Conservation (phyloP, 495 filamentous ascomycete species). For the Hyaloscypha bicolor region DNA sequence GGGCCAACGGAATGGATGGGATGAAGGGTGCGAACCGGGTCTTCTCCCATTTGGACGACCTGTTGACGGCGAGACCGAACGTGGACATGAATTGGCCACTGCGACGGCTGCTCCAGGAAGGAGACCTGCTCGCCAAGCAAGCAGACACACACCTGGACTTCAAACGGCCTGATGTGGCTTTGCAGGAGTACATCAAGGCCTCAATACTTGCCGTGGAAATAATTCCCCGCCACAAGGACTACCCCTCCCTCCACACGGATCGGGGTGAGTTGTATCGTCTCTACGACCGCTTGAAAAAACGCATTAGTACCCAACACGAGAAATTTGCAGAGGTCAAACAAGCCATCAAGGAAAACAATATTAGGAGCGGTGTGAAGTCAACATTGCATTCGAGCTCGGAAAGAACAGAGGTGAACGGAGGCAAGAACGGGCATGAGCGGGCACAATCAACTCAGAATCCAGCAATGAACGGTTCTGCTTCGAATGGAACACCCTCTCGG, state of each 20-base stretch:
- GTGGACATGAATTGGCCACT: slow-evolving; percentile 48
- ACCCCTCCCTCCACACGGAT: slow-evolving; percentile 49
- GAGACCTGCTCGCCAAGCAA: slow-evolving; percentile 50
- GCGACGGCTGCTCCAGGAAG: slow-evolving; percentile 50
- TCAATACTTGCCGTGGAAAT: slow-evolving; percentile 73
- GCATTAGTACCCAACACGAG: slow-evolving; percentile 42
- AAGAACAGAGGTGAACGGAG: background rate
- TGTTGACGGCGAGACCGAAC: slow-evolving; percentile 52
- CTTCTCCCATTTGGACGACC: slow-evolving; percentile 76
- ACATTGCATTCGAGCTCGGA: background rate
- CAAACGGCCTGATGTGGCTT: slow-evolving; percentile 49
- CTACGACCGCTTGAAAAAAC: slow-evolving; percentile 52
- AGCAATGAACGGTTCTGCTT: background rate
- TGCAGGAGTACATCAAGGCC: slow-evolving; percentile 76
- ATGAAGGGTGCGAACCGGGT: slow-evolving; percentile 34
- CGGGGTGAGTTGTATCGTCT: slow-evolving; percentile 47
- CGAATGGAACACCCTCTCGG: slow-evolving; percentile 14
- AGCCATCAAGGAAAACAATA: slow-evolving; percentile 69
- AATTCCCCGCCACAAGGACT: slow-evolving; percentile 74
- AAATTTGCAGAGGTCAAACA: slow-evolving; percentile 63
- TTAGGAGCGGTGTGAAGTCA: slow-evolving; percentile 49
- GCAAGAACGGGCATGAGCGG: slow-evolving; percentile 17
- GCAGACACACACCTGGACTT: slow-evolving; percentile 56
- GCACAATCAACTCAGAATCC: slow-evolving; percentile 3
- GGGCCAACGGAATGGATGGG: slow-evolving; percentile 1